Percentiles rank a stretch among this genome's conserved stretches.
These are phyloP conservation scores for Microcyclosporella mali DNA, from an alignment of 2,329 filamentous ascomycete genomes.

Conservation along the genomic window DNA sequence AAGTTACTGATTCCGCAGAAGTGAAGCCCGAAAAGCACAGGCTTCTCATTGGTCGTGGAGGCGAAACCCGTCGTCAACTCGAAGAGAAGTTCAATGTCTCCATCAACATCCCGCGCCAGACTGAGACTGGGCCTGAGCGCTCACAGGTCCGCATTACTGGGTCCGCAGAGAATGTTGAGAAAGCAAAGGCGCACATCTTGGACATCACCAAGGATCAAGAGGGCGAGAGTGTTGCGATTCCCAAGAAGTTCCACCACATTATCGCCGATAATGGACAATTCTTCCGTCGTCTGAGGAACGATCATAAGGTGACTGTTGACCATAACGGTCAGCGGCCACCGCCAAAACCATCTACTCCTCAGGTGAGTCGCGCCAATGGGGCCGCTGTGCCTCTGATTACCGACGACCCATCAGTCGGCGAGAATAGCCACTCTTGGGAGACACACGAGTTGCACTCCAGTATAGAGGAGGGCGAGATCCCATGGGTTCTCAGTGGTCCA, in stretches of 20 bases:
- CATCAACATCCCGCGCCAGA: slow-evolving; percentile 83
- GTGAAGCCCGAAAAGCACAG: slow-evolving; percentile 87
- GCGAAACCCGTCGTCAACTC: slow-evolving; percentile 76
- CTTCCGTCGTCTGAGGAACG: slow-evolving; percentile 82
- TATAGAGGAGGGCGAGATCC: slow-evolving; percentile 56
- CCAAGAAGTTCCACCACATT: slow-evolving; percentile 72
- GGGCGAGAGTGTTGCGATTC: slow-evolving; percentile 80
- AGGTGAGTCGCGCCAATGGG: slow-evolving; percentile 46
- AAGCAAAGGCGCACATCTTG: slow-evolving; percentile 79
- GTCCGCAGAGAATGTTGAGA: slow-evolving; percentile 68
- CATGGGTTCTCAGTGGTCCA: slow-evolving; percentile 81
- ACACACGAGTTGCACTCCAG: slow-evolving; percentile 70
- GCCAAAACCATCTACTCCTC: slow-evolving; percentile 51
- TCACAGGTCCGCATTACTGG: slow-evolving; percentile 84
- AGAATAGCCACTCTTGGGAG: slow-evolving; percentile 75
- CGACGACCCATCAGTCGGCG: slow-evolving; percentile 57
- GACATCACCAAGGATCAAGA: slow-evolving; percentile 76
- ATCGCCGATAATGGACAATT: slow-evolving; percentile 86
- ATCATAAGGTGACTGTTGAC: slow-evolving; percentile 84
- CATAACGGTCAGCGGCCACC: slow-evolving; percentile 77
- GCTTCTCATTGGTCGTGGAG: slow-evolving; percentile 82
- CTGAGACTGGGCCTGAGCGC: slow-evolving; percentile 60
- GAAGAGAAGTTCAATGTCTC: slow-evolving; percentile 81
- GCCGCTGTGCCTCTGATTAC: slow-evolving; percentile 82
- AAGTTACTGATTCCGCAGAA: slow-evolving; percentile 71